Conservation (phyloP, 225 moss, liverwort and hornwort species). For the Rhytidiadelphus loreus region DNA sequence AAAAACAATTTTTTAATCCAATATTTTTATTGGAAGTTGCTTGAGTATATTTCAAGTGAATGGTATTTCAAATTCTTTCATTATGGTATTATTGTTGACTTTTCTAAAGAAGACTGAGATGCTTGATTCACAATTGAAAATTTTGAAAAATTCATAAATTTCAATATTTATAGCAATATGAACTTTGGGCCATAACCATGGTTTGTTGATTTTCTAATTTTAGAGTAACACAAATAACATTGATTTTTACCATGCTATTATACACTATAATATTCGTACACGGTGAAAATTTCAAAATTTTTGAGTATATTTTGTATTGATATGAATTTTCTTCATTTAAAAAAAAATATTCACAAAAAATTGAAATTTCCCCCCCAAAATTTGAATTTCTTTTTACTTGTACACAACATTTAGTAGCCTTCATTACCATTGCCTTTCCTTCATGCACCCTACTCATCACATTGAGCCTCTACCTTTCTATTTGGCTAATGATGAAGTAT, state of each 20-base stretch:
- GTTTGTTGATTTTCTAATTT: neutral
- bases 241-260: neutral
- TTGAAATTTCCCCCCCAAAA: neutral
- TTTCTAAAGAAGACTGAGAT: neutral
- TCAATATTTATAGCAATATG: neutral
- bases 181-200: neutral
- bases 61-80: neutral
- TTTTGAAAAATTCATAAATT: neutral
- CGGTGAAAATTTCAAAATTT: neutral
- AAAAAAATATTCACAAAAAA: neutral
- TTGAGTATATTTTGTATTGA: neutral
- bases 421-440: too few relatives aligned
- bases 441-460: too few relatives aligned
- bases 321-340: too few relatives aligned
- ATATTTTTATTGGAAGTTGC: too few relatives aligned
- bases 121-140: neutral
- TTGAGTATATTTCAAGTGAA: neutral
- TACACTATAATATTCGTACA: neutral
- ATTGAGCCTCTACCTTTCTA: too few relatives aligned
- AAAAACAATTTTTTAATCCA: too few relatives aligned
- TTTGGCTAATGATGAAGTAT: too few relatives aligned
- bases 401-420: too few relatives aligned
- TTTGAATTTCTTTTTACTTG: too few relatives aligned
- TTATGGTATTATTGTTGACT: neutral
- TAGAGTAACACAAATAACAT: accelerated